A percentile compares a stretch with the other conserved stretches of the same genome.
Evolutionary conservation across 805 yeast species (phyloP).

Genomic region (Wickerhamomyces ciferrii): DNA sequence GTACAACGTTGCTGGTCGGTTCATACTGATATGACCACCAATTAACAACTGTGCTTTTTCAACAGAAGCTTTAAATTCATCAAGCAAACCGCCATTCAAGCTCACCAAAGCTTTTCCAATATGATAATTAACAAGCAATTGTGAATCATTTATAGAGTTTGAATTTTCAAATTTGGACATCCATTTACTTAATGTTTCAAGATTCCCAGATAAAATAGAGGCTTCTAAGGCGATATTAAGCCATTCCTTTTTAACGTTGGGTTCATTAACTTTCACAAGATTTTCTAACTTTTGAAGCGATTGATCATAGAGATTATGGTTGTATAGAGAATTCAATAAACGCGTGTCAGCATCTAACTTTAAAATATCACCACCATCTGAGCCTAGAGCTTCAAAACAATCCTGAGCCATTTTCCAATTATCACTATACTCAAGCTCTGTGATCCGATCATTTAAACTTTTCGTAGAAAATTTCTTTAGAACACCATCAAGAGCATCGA

Average conservation of each 20-base stretch:
- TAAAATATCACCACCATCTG: constrained; percentile 24
- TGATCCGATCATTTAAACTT: constrained; percentile 67
- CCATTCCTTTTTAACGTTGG: constrained; percentile 37
- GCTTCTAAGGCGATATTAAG: constrained; percentile 69
- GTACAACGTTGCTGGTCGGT: constrained; percentile 44
- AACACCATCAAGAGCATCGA: constrained; percentile 86
- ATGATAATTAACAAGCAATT: constrained; percentile 51
- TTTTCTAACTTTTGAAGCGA: constrained; percentile 16
- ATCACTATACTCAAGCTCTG: constrained; percentile 78
- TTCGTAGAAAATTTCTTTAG: constrained; percentile 66
- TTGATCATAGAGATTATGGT: constrained; percentile 72
- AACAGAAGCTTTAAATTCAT: constrained; percentile 33
- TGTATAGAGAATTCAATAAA: constrained; percentile 63
- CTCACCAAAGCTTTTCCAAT: constrained; percentile 58
- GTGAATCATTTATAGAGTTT: constrained; percentile 40
- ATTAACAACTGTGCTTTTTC: constrained; percentile 48
- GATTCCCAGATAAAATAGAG: constrained; percentile 59
- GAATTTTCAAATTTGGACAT: constrained; percentile 41
- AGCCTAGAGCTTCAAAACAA: constrained; percentile 67
- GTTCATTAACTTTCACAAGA: constrained; percentile 2
- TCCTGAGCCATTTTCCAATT: constrained; percentile 87
- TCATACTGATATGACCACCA: constrained; percentile 52
- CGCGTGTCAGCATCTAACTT: constrained; percentile 36
- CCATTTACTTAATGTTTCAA: constrained; percentile 53
- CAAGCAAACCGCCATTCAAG: constrained; percentile 29